Base-by-base conservation (phyloP, 2,329 filamentous ascomycete genomes). In the Zopfia rhizophila region DNA sequence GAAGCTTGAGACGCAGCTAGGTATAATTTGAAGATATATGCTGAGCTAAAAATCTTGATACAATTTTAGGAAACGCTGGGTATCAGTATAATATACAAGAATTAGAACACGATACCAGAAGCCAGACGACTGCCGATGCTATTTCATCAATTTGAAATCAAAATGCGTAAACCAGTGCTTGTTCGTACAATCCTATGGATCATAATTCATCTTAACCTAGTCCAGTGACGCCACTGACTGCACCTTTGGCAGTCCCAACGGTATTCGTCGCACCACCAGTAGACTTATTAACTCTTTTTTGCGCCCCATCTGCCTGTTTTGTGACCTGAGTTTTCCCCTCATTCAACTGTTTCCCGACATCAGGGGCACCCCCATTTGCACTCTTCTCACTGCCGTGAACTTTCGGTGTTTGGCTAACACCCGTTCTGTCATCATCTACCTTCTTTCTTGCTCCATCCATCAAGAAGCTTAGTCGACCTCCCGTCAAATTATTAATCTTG, bases 401-500 rank as follows among this genome's bases (percentile, higher is more conserved):
- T 29, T 51, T 50, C 5, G 35, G 29, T 16, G 45, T 46, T 27
- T 51, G 16, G n/a, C 51, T 46, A 2, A 40, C 43, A 5, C 30
- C 48, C 10, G 29, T 29, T 4, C 17, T 16, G 2, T 10, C 22
- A 38, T 41, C 32, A 2, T 53, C 48, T 14, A 45, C 31, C 35
- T 50, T 46, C 48, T 52, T 46, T 13, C 28, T 29, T 3, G 39
- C 41, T 4, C 55, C 55, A 19, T 68, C 63, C 56, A 68, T 68
- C 33, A 74, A 54, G 45, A 65, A 72, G 35, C 58, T 53, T 33
- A 72, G 58, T 21, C 68, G 56, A 17, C 73, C 72, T 7, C 73
- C 73, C 0, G 69, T 74, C 7, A 75, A 50, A 14, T 43, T 58
- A 41, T 75, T 75, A 13, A 76, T 54, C 43, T 68, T 70, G 45